A percentile compares a stretch with the other conserved stretches of the same genome.
These are phyloP conservation scores for Hyaloperonospora arabidopsidis DNA, from an alignment of 352 stramenopile genomes.

Conservation along the genomic window DNA sequence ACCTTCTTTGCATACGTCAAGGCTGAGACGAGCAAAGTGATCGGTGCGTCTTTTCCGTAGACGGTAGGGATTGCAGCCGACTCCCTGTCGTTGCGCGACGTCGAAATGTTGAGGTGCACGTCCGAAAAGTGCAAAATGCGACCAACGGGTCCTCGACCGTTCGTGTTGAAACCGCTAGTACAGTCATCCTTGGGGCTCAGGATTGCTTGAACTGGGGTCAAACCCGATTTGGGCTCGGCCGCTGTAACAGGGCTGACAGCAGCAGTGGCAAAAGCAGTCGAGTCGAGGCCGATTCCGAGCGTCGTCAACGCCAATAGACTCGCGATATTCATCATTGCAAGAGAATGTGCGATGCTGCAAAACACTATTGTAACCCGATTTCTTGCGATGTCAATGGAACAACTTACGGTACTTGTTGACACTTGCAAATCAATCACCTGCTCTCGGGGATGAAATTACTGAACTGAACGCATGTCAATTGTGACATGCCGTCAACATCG, in stretches of 20 bases:
- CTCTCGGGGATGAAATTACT: background rate
- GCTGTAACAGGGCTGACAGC: conserved; percentile 3
- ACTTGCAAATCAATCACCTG: background rate
- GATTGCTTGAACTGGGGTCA: background rate
- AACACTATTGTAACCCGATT: background rate
- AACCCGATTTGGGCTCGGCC: background rate
- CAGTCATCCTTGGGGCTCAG: background rate
- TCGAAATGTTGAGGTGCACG: conserved; percentile 69
- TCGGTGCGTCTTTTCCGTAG: conserved; percentile 42
- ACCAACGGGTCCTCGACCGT: background rate
- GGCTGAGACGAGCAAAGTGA: conserved; percentile 50
- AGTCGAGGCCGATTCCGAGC: conserved; percentile 8
- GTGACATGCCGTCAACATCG: background rate
- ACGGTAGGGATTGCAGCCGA: conserved; percentile 30
- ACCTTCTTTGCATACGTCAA: conserved; percentile 52
- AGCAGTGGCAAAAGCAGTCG: conserved; percentile 7
- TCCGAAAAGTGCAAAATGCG: conserved; percentile 79
- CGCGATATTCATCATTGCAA: no score
- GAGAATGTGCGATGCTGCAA: background rate
- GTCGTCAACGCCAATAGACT: conserved; percentile 3
- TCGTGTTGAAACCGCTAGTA: background rate
- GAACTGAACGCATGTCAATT: background rate
- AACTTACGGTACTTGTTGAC: background rate
- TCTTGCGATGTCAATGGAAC: background rate
- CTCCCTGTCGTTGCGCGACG: conserved; percentile 30